A percentile compares a stretch with the other conserved stretches of the same genome.
Conservation (phyloP, 768 basidiomycete genomes). For the Boletus huronensis region DNA sequence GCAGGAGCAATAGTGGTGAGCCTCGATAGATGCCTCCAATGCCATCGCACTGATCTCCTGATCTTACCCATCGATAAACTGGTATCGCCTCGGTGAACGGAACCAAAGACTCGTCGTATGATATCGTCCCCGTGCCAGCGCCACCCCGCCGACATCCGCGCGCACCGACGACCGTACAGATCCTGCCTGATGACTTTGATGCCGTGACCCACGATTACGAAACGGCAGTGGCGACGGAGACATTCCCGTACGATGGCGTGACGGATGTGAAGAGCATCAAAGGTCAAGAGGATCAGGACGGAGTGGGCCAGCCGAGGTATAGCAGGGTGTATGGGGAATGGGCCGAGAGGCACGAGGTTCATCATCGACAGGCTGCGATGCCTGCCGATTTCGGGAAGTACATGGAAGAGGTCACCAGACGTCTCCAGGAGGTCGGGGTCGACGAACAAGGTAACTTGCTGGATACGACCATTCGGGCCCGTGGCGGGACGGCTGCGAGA, state of each 20-base stretch:
- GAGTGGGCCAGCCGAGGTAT: constrained; percentile 15
- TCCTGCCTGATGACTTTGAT: constrained; percentile 31
- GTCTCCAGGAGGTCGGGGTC: constrained; percentile 34
- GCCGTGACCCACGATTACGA: constrained; percentile 28
- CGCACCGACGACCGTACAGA: constrained; percentile 32
- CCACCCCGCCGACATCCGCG: constrained; percentile 23
- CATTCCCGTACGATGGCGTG: constrained; percentile 20
- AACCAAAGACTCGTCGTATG: constrained; percentile 31
- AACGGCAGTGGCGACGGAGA: constrained; percentile 26
- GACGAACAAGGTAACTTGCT: constrained; percentile 29
- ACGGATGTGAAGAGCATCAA: constrained; percentile 22
- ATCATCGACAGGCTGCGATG: constrained; percentile 21
- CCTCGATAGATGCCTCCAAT: not conserved
- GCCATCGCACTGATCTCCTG: constrained; percentile 7
- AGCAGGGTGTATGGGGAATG: constrained; percentile 33
- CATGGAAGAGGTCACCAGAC: constrained; percentile 32
- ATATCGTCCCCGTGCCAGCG: constrained; percentile 24
- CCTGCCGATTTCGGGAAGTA: constrained; percentile 27
- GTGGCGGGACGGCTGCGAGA: not conserved
- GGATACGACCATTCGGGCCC: constrained; percentile 15
- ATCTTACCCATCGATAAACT: constrained; percentile 16
- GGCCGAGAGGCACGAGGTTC: constrained; percentile 28
- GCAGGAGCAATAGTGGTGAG: constrained; percentile 31
- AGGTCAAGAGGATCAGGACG: constrained; percentile 3
- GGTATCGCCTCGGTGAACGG: not conserved